Percentiles rank a stretch among this genome's conserved stretches.
Conservation (phyloP, 352 stramenopile genomes). For the Globisporangium sylvaticum region DNA sequence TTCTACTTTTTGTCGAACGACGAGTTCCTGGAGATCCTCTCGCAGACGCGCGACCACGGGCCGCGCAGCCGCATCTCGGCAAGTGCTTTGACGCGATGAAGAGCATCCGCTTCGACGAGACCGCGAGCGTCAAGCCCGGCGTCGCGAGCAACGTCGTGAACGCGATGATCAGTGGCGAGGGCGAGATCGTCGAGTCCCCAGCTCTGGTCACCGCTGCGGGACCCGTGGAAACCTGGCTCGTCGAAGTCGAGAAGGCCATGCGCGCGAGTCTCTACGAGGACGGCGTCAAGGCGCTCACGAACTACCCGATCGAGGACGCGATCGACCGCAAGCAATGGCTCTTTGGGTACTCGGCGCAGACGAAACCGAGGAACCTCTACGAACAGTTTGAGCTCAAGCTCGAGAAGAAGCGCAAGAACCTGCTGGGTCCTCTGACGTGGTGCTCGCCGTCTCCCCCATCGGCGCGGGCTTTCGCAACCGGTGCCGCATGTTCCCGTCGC, state of each 20-base stretch:
- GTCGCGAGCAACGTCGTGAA: slow-evolving; percentile 53
- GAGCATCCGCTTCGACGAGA: slow-evolving; percentile 83
- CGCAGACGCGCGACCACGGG: slow-evolving; percentile 87
- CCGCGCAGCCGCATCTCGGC: slow-evolving; percentile 87
- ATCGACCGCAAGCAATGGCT: slow-evolving; percentile 90
- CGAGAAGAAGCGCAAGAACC: slow-evolving; percentile 88
- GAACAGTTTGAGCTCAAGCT: slow-evolving; percentile 82
- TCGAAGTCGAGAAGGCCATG: slow-evolving; percentile 88
- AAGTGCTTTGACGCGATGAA: slow-evolving; percentile 94
- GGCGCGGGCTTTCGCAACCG: slow-evolving; percentile 90
- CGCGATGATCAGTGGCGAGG: slow-evolving; percentile 84
- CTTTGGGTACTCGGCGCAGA: slow-evolving; percentile 88
- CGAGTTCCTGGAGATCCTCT: slow-evolving; percentile 89
- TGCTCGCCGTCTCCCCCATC: slow-evolving; percentile 92
- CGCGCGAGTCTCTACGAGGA: slow-evolving; percentile 83
- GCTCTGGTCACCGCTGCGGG: slow-evolving; percentile 74
- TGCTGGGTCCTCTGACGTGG: too few relatives aligned
- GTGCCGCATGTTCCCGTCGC: slow-evolving; percentile 92
- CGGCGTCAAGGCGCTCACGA: slow-evolving; percentile 73
- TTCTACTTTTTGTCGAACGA: slow-evolving; percentile 94
- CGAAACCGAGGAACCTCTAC: slow-evolving; percentile 78
- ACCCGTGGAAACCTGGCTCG: slow-evolving; percentile 85
- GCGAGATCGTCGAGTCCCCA: slow-evolving; percentile 81
- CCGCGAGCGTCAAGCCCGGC: slow-evolving; percentile 17
- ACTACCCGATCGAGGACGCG: slow-evolving; percentile 85